Evolutionary conservation across 2,329 filamentous ascomycete species (phyloP).

Genomic region (Daldinia sp.): DNA sequence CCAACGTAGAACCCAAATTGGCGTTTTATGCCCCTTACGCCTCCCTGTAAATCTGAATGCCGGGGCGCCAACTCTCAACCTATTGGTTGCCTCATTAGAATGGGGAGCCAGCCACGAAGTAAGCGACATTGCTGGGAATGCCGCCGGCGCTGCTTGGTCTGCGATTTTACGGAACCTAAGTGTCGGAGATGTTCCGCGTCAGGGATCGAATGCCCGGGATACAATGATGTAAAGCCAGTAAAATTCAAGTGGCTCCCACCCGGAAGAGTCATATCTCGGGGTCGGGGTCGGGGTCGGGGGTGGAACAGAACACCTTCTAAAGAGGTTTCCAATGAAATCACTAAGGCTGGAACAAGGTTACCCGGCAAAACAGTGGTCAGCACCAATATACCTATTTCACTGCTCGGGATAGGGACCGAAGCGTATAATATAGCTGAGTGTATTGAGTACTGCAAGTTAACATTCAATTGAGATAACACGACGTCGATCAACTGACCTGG

Average conservation of each 20-base stretch:
- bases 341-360: not conserved
- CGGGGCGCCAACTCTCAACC: not conserved
- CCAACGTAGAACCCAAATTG: not conserved
- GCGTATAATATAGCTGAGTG: conserved; percentile 2
- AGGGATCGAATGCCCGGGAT: conserved; percentile 48
- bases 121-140: conserved; percentile 51
- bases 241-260: conserved; percentile 44
- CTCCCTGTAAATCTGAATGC: not conserved
- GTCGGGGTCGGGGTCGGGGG: conserved; percentile 16
- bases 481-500: conserved; percentile 5
- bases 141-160: conserved; percentile 47
- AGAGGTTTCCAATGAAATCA: not conserved
- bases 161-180: conserved; percentile 47
- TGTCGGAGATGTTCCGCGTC: conserved; percentile 47
- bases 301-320: not conserved
- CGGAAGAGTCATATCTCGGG: conserved; percentile 40
- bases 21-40: not conserved
- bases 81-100: not conserved
- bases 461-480: not conserved
- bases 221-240: conserved; percentile 43
- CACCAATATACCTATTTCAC: not conserved
- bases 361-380: not conserved
- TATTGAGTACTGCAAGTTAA: conserved; percentile 2
- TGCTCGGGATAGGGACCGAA: not conserved
- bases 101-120: conserved; percentile 12